phyloP scores from a whole-genome alignment of 345 rosid species.

The Citrus cavaleriei region DNA sequence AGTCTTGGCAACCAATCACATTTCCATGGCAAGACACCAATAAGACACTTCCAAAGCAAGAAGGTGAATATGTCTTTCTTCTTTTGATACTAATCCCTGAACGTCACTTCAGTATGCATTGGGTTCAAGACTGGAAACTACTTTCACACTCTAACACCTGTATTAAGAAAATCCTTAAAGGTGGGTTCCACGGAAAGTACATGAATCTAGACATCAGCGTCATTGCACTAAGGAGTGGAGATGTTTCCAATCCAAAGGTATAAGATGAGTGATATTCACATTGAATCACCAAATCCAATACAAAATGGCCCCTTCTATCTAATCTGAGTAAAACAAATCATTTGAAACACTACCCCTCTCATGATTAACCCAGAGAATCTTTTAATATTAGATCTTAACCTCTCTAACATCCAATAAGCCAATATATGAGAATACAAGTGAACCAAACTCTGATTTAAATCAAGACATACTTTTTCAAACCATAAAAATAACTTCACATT shows the following conservation, averaged over 20 bases:
- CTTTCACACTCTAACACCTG: not conserved
- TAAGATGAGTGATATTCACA: not conserved
- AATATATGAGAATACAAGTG: not conserved
- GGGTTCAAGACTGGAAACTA: not conserved
- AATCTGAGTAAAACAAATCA: not conserved
- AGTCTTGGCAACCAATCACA: not conserved
- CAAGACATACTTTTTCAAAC: not conserved
- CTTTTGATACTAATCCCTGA: not conserved
- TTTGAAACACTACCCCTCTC: not conserved
- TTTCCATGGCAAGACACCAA: not conserved
- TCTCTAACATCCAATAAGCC: not conserved
- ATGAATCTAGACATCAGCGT: not conserved
- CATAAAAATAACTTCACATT: not conserved
- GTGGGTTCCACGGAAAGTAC: not conserved
- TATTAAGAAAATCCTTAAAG: not conserved
- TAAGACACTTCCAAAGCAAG: not conserved
- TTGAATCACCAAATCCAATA: not conserved
- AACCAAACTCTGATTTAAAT: not conserved
- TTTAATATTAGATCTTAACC: slow-evolving; percentile 1
- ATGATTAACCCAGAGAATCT: not conserved
- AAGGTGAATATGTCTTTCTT: not conserved
- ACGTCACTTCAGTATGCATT: not conserved
- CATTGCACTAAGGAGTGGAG: not conserved
- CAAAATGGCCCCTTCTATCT: not conserved
- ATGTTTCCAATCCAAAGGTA: not conserved